Evolutionary conservation across 352 stramenopile species (phyloP).

Genomic region (Elongisporangium senticosum): DNA sequence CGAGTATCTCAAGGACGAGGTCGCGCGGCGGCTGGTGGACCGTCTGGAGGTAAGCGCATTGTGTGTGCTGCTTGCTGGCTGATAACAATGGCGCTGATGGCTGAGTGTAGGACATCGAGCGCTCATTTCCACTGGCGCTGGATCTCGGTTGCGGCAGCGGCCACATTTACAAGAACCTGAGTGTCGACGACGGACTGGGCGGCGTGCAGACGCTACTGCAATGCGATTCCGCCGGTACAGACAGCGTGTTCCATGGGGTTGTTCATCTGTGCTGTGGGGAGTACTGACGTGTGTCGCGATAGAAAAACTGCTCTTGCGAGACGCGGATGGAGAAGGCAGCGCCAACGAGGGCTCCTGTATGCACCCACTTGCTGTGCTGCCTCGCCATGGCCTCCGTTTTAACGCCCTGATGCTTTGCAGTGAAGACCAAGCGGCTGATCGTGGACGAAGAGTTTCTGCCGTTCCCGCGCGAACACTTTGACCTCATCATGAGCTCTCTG

Average conservation of each 20-base stretch:
- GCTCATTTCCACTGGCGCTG: slow-evolving; percentile 71
- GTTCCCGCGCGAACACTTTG: slow-evolving; percentile 94
- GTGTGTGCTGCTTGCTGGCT: not conserved
- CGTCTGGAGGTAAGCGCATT: slow-evolving; percentile 47
- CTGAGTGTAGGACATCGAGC: slow-evolving; percentile 62
- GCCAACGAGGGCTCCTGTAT: slow-evolving; percentile 9
- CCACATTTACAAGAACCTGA: slow-evolving; percentile 81
- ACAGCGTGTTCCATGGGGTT: not conserved
- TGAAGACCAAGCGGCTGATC: slow-evolving; percentile 65
- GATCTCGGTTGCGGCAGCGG: slow-evolving; percentile 77
- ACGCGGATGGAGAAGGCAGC: slow-evolving; percentile 24
- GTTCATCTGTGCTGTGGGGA: not conserved
- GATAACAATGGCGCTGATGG: not conserved
- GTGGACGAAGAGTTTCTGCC: slow-evolving; percentile 93
- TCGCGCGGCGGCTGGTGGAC: slow-evolving; percentile 76
- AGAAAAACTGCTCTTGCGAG: slow-evolving; percentile 74
- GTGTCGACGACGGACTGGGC: slow-evolving; percentile 58
- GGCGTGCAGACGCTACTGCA: slow-evolving; percentile 76
- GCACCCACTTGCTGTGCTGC: not conserved
- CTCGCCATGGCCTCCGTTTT: not conserved
- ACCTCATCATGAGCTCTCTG: slow-evolving; percentile 94
- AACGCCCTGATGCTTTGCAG: slow-evolving; percentile 14
- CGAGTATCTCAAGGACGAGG: slow-evolving; percentile 85
- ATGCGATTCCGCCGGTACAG: slow-evolving; percentile 58
- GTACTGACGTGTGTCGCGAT: not conserved